Percentiles rank a stretch among this genome's conserved stretches.
These are phyloP conservation scores for Colletotrichum somersetense DNA, from an alignment of 2,329 filamentous ascomycete species.

Conservation along the genomic window DNA sequence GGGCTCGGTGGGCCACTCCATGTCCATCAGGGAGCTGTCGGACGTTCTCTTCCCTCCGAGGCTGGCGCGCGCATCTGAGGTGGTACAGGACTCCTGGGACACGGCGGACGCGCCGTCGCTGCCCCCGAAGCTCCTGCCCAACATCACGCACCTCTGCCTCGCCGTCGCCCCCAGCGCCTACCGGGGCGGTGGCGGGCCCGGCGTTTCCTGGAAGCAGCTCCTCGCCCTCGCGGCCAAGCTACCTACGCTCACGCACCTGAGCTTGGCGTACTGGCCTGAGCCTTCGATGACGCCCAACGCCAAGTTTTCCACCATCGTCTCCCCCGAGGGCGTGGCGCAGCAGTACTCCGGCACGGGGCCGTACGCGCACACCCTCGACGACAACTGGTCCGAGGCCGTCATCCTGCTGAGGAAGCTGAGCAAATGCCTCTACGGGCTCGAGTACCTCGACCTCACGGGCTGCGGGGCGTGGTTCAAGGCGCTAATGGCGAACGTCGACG, in stretches of 20 bases:
- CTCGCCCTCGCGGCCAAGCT: constrained; percentile 66
- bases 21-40: constrained; percentile 65
- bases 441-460: constrained; percentile 72
- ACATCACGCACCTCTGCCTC: constrained; percentile 72
- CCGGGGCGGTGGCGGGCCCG: constrained; percentile 44
- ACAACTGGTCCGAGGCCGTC: constrained; percentile 71
- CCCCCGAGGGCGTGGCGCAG: constrained; percentile 56
- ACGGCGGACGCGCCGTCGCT: constrained; percentile 48
- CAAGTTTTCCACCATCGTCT: constrained; percentile 60
- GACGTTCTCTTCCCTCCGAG: constrained; percentile 62
- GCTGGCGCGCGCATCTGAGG: constrained; percentile 42
- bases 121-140: constrained; percentile 61
- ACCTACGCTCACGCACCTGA: constrained; percentile 69
- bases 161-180: constrained; percentile 56
- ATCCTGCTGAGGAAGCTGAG: constrained; percentile 67
- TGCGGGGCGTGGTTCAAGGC: constrained; percentile 68
- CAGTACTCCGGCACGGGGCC: constrained; percentile 68
- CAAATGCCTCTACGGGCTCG: constrained; percentile 67
- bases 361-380: constrained; percentile 70
- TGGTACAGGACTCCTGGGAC: constrained; percentile 68
- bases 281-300: constrained; percentile 70
- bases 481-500: constrained; percentile 56
- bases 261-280: constrained; percentile 72
- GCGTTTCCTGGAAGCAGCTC: constrained; percentile 70
- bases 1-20: constrained; percentile 62